phyloP scores from a whole-genome alignment of 768 basidiomycete species.

The Hypholoma sublateritium region DNA sequence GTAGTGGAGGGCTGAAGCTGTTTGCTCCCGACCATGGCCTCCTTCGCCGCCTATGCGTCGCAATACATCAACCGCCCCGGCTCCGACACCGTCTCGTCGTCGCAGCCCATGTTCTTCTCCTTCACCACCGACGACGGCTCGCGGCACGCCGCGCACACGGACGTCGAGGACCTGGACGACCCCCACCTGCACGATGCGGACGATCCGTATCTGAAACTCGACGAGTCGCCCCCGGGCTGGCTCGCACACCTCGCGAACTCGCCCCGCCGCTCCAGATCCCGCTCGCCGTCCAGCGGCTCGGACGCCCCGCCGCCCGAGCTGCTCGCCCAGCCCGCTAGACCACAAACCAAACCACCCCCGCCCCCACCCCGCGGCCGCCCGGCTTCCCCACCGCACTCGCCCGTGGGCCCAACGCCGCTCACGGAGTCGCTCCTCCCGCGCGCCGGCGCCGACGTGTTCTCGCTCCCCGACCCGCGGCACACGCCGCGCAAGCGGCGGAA shows the following conservation, averaged over 20 bases:
- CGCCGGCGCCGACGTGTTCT: conserved; percentile 73
- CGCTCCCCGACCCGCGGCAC: conserved; percentile 74
- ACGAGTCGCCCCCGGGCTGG: conserved; percentile 67
- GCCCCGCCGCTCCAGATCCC: conserved; percentile 25
- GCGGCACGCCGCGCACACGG: conserved; percentile 20
- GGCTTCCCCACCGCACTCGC: conserved; percentile 29
- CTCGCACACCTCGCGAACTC: conserved; percentile 76
- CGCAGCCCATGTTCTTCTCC: conserved; percentile 87
- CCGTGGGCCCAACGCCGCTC: conserved; percentile 60
- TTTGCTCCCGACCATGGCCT: conserved; percentile 34
- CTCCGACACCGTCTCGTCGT: conserved; percentile 54
- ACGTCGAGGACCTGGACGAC: conserved; percentile 75
- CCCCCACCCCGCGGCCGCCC: conserved; percentile 46
- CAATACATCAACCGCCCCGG: conserved; percentile 60
- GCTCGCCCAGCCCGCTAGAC: not conserved
- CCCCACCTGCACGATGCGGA: conserved; percentile 72
- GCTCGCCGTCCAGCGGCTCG: conserved; percentile 30
- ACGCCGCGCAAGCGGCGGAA: conserved; percentile 63
- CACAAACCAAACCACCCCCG: not conserved
- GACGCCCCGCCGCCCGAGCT: conserved; percentile 23
- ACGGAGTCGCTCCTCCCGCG: conserved; percentile 79
- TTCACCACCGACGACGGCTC: conserved; percentile 75
- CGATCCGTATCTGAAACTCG: conserved; percentile 77
- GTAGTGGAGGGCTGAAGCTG: not conserved
- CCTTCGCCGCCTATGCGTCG: conserved; percentile 81